Base-by-base conservation (phyloP, 345 rosid genomes). In the Acer yangbiense region DNA sequence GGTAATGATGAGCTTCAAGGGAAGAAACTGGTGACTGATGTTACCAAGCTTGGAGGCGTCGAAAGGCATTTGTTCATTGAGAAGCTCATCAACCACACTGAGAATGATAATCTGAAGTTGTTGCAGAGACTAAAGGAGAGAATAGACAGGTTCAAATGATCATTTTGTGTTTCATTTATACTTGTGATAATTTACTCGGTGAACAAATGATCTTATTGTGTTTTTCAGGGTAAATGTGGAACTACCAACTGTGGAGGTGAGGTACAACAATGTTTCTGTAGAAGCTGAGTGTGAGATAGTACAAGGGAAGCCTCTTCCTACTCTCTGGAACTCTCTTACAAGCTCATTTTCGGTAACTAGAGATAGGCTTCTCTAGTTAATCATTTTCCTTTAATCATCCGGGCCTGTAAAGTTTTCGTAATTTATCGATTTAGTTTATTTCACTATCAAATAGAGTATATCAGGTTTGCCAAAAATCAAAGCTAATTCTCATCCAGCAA, bases 401-500 rank as follows among this genome's bases (percentile, higher is more conserved):
- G 18, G 18, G 18, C 57, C 0, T 3, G 57, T 52, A 52, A 52
- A 27, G 25, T 43, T 18, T n/a, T n/a, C 32, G 17, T 13, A 50
- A 58, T 6, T 17, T 63, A 32, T 8, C 50, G 48, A 62, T 41
- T 20, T 71, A 1, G 9, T 9, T 44, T 27, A 35, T 39, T 55
- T 43, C 23, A 1, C 57, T 58, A 39, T 72, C 44, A 17, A 39
- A 74, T 78, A 85, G 92, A 67, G 80, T 57, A 81, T 87, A 50
- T 78, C 83, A 14, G 90, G 94, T 68, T 81, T 85, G 48, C 90
- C 86, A 20, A 85, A 85, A 65, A 86, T 90, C 76, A 79, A 83
- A 83, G 83, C 78, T 9, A 86, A 86, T 44, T 85, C 79, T 65
- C 89, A 87, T 74, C 94, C 94, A 29, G 88, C 92, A 54, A 90